A percentile compares a stretch with the other conserved stretches of the same genome.
phyloP scores from a whole-genome alignment of 306 rosid species.

The Sicyos edulis region DNA sequence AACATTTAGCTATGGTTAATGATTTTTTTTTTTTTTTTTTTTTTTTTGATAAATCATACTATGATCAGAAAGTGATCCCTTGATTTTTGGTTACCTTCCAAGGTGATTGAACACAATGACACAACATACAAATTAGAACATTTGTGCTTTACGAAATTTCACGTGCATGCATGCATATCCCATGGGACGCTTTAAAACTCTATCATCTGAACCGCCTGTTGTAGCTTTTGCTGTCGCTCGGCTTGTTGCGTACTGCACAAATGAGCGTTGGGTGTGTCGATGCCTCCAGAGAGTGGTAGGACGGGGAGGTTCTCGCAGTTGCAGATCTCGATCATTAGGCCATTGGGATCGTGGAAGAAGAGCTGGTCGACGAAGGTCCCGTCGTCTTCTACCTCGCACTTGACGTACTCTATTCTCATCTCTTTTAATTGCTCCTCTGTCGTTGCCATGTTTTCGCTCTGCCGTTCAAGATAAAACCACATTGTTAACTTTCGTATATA shows the following conservation, averaged over 20 bases:
- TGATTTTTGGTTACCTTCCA: too few species aligned
- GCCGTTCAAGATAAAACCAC: background rate
- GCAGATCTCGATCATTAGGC: conserved; percentile 70
- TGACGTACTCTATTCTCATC: conserved; percentile 56
- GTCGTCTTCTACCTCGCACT: conserved; percentile 50
- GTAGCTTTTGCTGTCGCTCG: background rate
- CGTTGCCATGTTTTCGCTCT: conserved; percentile 58
- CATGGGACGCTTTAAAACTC: background rate
- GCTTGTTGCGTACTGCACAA: conserved; percentile 1
- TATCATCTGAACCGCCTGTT: conserved; percentile 3
- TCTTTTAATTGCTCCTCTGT: conserved; percentile 57
- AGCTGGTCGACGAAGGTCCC: conserved; percentile 62
- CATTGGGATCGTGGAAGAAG: conserved; percentile 87
- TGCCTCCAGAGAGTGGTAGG: conserved; percentile 35
- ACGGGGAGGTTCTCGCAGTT: conserved; percentile 72
- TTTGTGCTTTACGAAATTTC: background rate
- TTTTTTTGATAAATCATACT: too few species aligned
- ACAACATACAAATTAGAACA: too few species aligned
- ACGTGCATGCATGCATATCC: conserved; percentile 6
- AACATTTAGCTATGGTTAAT: too few species aligned
- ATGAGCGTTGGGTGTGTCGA: background rate
- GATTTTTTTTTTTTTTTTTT: too few species aligned
- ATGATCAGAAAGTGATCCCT: too few species aligned
- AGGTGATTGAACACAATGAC: background rate
- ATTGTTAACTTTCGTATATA: background rate